Conservation (phyloP, 1,284 basidiomycete species). For the Moesziomyces aphidis region DNA sequence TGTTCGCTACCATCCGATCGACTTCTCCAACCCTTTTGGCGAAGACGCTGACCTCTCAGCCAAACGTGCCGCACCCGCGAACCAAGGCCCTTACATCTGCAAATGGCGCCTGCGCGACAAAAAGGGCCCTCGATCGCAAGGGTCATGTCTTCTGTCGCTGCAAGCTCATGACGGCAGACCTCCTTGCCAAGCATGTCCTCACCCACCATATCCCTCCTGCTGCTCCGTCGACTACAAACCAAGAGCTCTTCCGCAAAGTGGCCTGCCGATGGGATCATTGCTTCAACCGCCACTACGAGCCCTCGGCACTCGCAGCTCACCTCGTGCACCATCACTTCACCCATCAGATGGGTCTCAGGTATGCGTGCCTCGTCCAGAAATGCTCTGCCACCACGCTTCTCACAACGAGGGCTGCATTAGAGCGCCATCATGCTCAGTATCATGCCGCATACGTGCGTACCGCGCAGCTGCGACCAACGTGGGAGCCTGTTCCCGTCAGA, state of each 20-base stretch:
- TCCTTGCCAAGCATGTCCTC: constrained; percentile 26
- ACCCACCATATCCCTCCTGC: constrained; percentile 3
- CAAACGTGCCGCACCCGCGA: constrained; percentile 6
- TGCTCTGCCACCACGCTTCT: constrained; percentile 17
- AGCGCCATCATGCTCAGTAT: constrained; percentile 18
- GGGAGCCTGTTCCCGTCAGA: constrained; percentile 3
- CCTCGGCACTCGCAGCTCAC: constrained; percentile 21
- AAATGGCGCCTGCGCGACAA: constrained; percentile 31
- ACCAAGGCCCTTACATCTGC: constrained; percentile 12
- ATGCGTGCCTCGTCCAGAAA: constrained; percentile 18
- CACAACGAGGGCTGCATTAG: constrained; percentile 13
- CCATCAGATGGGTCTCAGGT: constrained; percentile 23
- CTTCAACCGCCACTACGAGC: constrained; percentile 28
- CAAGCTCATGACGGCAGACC: constrained; percentile 27
- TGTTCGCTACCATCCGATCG: constrained; percentile 12
- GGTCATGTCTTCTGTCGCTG: constrained; percentile 18
- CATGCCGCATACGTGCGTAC: neutral
- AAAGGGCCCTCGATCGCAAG: constrained; percentile 13
- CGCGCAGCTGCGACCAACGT: constrained; percentile 6
- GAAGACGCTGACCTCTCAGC: constrained; percentile 9
- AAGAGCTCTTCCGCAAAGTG: neutral
- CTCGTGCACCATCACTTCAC: constrained; percentile 34
- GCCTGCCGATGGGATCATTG: constrained; percentile 36
- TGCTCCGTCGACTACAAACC: neutral
- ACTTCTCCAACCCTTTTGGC: constrained; percentile 25